These are phyloP conservation scores for Aspergillus melleus DNA, from an alignment of 2,329 filamentous ascomycete species.

Conservation along the genomic window DNA sequence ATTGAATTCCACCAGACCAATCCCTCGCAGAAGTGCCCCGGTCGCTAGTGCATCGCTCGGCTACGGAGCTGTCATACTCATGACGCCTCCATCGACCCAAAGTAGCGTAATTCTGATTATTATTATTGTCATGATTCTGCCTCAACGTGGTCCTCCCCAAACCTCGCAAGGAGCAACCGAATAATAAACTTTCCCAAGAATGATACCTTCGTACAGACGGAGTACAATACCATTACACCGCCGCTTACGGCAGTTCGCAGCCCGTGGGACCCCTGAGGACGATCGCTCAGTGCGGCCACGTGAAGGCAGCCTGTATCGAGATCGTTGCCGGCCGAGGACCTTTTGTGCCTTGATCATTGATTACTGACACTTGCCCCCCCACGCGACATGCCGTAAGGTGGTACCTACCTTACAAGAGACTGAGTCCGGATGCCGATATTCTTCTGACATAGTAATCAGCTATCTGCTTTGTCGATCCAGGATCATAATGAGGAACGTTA, in stretches of 20 bases:
- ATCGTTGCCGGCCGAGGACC: constrained; percentile 16
- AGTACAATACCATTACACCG: constrained; percentile 1
- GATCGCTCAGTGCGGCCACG: constrained; percentile 24
- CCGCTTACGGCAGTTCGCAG: constrained; percentile 19
- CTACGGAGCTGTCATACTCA: constrained; percentile 10
- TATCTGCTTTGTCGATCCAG: background rate
- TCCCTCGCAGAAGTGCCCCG: constrained; percentile 1
- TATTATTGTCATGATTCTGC: background rate
- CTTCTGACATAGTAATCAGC: background rate
- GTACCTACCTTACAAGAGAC: background rate
- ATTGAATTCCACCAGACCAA: background rate
- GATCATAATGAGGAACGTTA: background rate
- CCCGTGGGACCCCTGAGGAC: constrained; percentile 24
- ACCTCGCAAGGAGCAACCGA: background rate
- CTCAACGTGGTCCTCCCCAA: background rate
- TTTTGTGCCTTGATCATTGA: constrained; percentile 2
- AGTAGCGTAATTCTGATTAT: background rate
- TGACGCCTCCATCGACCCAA: background rate
- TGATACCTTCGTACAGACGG: background rate
- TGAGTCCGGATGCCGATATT: background rate
- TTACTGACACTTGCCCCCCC: background rate
- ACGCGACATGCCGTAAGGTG: background rate
- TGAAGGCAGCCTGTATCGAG: constrained; percentile 22
- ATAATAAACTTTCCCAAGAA: background rate
- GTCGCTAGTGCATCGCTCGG: constrained; percentile 10